Percentiles rank a stretch among this genome's conserved stretches.
These are phyloP conservation scores for Fraxinus pennsylvanica DNA, from an alignment of 257 asterid genomes.

Conservation along the genomic window DNA sequence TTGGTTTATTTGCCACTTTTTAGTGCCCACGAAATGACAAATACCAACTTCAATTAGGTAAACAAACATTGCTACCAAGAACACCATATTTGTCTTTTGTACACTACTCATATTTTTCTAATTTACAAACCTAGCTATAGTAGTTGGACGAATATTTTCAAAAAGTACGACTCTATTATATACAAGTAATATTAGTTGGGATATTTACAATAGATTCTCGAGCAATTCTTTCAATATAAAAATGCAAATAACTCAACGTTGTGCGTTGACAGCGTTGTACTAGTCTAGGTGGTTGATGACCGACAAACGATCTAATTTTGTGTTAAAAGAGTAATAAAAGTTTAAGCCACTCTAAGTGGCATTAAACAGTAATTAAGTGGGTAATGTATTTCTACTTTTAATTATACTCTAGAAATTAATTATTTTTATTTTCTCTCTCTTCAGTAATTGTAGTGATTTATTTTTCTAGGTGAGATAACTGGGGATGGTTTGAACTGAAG, in stretches of 20 bases:
- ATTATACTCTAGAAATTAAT: background rate
- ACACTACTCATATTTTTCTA: background rate
- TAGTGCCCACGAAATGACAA: constrained; percentile 18
- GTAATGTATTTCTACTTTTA: no score
- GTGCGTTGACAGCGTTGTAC: no score
- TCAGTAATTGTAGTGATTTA: constrained; percentile 18
- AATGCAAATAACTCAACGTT: no score
- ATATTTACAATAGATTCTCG: no score
- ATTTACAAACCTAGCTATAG: background rate
- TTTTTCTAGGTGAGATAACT: constrained; percentile 1
- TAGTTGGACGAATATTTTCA: background rate
- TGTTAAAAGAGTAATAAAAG: no score
- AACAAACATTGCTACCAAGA: background rate
- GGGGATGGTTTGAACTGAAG: background rate
- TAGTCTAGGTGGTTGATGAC: no score
- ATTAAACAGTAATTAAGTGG: no score
- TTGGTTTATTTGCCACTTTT: constrained; percentile 22
- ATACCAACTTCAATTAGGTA: background rate
- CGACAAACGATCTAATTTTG: no score
- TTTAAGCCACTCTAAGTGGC: no score
- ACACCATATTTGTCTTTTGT: background rate
- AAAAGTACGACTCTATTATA: no score
- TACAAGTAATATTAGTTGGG: no score
- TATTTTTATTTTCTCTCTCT: constrained; percentile 12
- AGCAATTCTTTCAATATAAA: no score